These are phyloP conservation scores for Syzygium oleosum DNA, from an alignment of 345 rosid genomes.

Conservation along the genomic window DNA sequence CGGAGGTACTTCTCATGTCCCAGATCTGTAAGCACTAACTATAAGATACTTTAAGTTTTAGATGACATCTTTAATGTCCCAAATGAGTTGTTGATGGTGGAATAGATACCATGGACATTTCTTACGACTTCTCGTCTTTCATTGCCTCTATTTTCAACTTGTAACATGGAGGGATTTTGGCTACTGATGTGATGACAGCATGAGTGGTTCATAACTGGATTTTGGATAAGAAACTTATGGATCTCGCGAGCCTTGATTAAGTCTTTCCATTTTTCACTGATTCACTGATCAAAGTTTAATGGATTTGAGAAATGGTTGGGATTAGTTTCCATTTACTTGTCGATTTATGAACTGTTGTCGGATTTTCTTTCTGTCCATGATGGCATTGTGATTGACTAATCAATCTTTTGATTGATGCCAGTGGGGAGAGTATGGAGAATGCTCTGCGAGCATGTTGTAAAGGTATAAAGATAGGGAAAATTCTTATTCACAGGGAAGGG, in stretches of 20 bases:
- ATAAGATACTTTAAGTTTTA: not conserved
- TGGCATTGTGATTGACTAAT: not conserved
- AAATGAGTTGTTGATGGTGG: not conserved
- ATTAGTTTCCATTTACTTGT: not conserved
- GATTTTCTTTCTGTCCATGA: not conserved
- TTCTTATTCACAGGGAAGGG: slow-evolving; percentile 95
- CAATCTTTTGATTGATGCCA: slow-evolving; percentile 13
- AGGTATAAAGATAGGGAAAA: slow-evolving; percentile 95
- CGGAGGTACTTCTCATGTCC: slow-evolving; percentile 56
- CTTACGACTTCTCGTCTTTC: not conserved
- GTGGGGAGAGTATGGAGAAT: slow-evolving; percentile 99
- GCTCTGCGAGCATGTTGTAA: slow-evolving; percentile 98
- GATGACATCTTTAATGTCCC: not conserved
- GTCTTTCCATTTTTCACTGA: not conserved
- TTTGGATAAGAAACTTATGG: not conserved
- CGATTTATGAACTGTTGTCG: not conserved
- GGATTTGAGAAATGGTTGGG: not conserved
- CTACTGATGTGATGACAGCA: not conserved
- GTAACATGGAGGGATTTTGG: not conserved
- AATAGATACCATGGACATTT: not conserved
- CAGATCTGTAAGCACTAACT: not conserved
- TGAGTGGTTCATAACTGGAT: not conserved
- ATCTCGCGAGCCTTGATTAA: not conserved
- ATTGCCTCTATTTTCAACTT: not conserved
- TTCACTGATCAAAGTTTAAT: not conserved